Percentiles rank a stretch among this genome's conserved stretches.
Evolutionary conservation across 257 asterid species (phyloP).

Genomic region (Fraxinus excelsior): DNA sequence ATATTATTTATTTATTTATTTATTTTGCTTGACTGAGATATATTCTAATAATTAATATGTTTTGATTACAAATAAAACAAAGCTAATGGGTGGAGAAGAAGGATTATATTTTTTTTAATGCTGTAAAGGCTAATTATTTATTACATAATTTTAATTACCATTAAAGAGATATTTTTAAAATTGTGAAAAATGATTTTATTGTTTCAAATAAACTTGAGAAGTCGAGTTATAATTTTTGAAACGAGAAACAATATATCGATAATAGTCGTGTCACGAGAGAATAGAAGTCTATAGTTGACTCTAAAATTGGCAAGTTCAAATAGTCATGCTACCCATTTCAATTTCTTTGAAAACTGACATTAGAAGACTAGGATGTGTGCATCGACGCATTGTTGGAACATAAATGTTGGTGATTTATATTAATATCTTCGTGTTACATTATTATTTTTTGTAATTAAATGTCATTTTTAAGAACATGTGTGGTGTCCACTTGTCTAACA

Average conservation of each 20-base stretch:
- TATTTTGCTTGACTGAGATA: background rate
- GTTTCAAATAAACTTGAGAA: background rate
- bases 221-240: background rate
- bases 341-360: slow-evolving; percentile 31
- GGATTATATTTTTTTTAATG: too few species aligned
- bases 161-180: background rate
- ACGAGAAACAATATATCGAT: background rate
- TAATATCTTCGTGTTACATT: background rate
- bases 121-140: too few species aligned
- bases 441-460: background rate
- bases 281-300: background rate
- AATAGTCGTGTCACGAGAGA: background rate
- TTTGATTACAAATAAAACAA: background rate
- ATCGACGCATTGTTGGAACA: slow-evolving; percentile 37
- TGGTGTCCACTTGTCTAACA: background rate
- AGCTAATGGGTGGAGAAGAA: background rate
- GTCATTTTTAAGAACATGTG: background rate
- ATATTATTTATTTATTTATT: background rate
- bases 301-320: slow-evolving; percentile 4
- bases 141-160: too few species aligned
- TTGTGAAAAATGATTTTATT: background rate
- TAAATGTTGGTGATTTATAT: slow-evolving; percentile 16
- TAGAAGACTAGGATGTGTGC: slow-evolving; percentile 35
- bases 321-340: slow-evolving; percentile 30
- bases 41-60: background rate